Evolutionary conservation across 1,284 basidiomycete species (phyloP), one percentile per base, ranked within the genome.

Genomic region (Cutaneotrichosporon daszewskae): DNA sequence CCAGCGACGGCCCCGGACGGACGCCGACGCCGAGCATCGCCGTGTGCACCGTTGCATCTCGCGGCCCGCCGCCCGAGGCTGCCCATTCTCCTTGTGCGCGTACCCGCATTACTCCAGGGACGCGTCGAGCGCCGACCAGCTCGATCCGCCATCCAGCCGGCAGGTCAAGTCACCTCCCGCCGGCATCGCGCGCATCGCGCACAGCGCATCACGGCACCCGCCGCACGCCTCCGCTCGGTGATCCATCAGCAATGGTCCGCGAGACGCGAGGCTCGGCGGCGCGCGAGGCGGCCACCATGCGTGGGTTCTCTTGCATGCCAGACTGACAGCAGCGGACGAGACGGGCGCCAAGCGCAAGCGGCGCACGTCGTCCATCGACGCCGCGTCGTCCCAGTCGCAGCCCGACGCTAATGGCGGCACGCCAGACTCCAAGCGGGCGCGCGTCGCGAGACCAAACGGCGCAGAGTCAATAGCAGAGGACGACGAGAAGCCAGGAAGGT

Each of bases 311-410:
- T 38, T 36, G 10, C n/a, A 29, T 8, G 13, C 19, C 26, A 23
- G 5, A 23, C 3, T 13, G 13, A 23, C 28, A 17, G 14, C 29
- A 31, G 38, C 22, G 11, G n/a, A 11, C 18, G 40, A 50, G 20
- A 29, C 47, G 10, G 37, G 46, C 20, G 23, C 41, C 2, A 59
- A 59, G 36, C 55, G 58, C 12, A 59, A 59, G 40, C 46, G 58
- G 14, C 34, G 40, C 26, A 31, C 43, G 3, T 51, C 55, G 9
- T 18, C 38, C 12, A 32, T 23, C 19, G 26, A 11, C 14, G 19
- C 32, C 11, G 36, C 37, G 18, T 26, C 36, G 2, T 32, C 28
- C 6, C 28, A 29, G 13, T 29, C 16, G 34, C 38, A 12, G 23
- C 14, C 34, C 43, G 43, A 36, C 16, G 23, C 37, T 3, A 36